Evolutionary conservation across 192 early-diverging fungal genomes (phyloP).

Genomic region (Helicostylum pulchrum): DNA sequence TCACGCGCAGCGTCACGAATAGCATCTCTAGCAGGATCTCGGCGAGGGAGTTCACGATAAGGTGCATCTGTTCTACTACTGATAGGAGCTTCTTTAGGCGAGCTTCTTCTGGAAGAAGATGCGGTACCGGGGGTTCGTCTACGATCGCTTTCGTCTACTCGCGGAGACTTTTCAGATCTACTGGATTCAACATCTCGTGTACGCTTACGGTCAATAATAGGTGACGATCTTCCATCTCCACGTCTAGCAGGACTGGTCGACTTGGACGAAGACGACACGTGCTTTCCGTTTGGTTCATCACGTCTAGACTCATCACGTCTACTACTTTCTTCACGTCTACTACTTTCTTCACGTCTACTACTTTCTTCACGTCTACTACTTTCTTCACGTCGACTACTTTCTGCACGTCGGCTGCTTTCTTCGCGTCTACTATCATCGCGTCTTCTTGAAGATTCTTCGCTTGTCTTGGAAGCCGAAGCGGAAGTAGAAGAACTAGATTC

Average conservation of each 20-base stretch:
- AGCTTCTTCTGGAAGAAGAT: not conserved
- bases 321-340: not conserved
- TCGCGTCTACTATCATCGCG: not conserved
- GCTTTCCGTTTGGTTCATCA: not conserved
- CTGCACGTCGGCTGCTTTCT: not conserved
- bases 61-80: conserved; percentile 11
- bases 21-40: conserved; percentile 24
- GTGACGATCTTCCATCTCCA: not conserved
- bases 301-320: not conserved
- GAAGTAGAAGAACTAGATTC: not conserved
- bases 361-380: not conserved
- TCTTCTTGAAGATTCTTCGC: not conserved
- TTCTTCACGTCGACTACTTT: not conserved
- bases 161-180: not conserved
- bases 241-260: conserved; percentile 2
- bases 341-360: not conserved
- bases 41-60: conserved; percentile 1
- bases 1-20: conserved; percentile 24
- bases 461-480: too few relatives aligned
- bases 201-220: conserved; percentile 1
- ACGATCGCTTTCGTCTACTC: not conserved
- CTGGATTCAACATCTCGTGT: not conserved
- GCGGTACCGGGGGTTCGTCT: not conserved
- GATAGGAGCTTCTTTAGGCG: not conserved
- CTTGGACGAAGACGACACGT: not conserved